Percentiles rank a stretch among this genome's conserved stretches.
These are phyloP conservation scores for Tuber borchii DNA, from an alignment of 495 filamentous ascomycete species.

Conservation along the genomic window DNA sequence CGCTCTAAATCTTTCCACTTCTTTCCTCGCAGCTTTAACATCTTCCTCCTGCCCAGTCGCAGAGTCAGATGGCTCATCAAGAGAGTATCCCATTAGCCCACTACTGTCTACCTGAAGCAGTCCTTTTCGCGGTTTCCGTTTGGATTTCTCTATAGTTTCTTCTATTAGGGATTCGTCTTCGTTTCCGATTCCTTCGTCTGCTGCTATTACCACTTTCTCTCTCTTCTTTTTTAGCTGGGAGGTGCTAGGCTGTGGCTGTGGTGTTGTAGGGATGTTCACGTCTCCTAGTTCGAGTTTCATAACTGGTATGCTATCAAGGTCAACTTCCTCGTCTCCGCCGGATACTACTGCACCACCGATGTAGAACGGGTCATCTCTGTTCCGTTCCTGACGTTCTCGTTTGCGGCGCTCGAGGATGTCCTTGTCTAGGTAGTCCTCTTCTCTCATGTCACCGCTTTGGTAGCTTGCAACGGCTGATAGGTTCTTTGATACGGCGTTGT, in stretches of 20 bases:
- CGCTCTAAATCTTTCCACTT: constrained; percentile 74
- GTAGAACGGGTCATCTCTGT: constrained; percentile 93
- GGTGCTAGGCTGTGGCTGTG: constrained; percentile 15
- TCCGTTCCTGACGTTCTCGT: constrained; percentile 64
- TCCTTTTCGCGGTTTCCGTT: constrained; percentile 44
- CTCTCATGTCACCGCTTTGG: constrained; percentile 58
- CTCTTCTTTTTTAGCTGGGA: constrained; percentile 9
- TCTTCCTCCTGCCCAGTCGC: constrained; percentile 62
- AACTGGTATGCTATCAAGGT: constrained; percentile 90
- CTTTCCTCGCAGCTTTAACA: constrained; percentile 74
- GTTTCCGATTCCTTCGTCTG: constrained; percentile 32
- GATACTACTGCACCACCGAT: constrained; percentile 57
- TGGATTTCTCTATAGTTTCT: constrained; percentile 28
- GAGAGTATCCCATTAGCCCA: constrained; percentile 58
- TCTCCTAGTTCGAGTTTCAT: constrained; percentile 75
- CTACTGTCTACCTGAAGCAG: constrained; percentile 82
- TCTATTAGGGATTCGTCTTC: constrained; percentile 26
- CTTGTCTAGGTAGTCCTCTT: constrained; percentile 56
- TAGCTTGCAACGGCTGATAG: constrained; percentile 39
- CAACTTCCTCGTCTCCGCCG: constrained; percentile 60
- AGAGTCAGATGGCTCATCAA: constrained; percentile 49
- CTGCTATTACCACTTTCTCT: constrained; percentile 17
- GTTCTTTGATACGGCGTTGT: constrained; percentile 50
- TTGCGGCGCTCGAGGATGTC: constrained; percentile 59
- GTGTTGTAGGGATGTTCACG: constrained; percentile 31